Conservation (phyloP, 2,329 filamentous ascomycete genomes). For the Fusarium floridanum region DNA sequence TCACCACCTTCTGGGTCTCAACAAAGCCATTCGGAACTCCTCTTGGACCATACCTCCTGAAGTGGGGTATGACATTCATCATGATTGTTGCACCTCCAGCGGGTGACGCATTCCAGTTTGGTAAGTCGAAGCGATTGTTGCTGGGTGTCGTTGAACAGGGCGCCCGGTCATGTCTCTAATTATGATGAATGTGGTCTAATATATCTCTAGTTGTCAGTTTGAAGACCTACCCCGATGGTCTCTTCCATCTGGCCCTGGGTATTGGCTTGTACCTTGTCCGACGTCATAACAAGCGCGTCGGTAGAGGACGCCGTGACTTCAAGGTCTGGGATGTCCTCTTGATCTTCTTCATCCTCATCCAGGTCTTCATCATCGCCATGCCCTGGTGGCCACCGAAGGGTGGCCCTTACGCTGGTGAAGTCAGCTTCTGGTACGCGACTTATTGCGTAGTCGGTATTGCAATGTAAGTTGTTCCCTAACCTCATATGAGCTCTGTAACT, state of each 20-base stretch:
- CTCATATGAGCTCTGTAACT: not conserved
- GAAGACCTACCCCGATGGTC: constrained; percentile 67
- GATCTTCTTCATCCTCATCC: constrained; percentile 69
- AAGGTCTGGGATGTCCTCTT: constrained; percentile 70
- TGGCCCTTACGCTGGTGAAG: constrained; percentile 71
- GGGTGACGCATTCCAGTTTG: constrained; percentile 74
- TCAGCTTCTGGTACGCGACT: constrained; percentile 81
- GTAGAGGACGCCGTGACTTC: constrained; percentile 65
- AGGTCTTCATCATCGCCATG: constrained; percentile 74
- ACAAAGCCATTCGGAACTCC: constrained; percentile 75
- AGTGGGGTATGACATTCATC: constrained; percentile 68
- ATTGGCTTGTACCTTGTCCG: constrained; percentile 71
- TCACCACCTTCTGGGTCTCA: constrained; percentile 71
- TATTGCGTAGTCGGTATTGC: constrained; percentile 75
- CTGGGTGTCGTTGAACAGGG: no score
- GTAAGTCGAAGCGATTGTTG: constrained; percentile 46
- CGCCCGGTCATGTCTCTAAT: no score
- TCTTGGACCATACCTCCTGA: constrained; percentile 68
- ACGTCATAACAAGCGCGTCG: constrained; percentile 63
- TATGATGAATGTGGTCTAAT: constrained; percentile 27
- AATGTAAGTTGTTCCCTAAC: constrained; percentile 62
- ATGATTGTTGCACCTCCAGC: constrained; percentile 72
- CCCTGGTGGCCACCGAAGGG: constrained; percentile 77
- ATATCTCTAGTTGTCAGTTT: constrained; percentile 67
- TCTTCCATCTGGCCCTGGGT: constrained; percentile 70